phyloP scores from a whole-genome alignment of 495 filamentous ascomycete species.

The Cercophora sp. region DNA sequence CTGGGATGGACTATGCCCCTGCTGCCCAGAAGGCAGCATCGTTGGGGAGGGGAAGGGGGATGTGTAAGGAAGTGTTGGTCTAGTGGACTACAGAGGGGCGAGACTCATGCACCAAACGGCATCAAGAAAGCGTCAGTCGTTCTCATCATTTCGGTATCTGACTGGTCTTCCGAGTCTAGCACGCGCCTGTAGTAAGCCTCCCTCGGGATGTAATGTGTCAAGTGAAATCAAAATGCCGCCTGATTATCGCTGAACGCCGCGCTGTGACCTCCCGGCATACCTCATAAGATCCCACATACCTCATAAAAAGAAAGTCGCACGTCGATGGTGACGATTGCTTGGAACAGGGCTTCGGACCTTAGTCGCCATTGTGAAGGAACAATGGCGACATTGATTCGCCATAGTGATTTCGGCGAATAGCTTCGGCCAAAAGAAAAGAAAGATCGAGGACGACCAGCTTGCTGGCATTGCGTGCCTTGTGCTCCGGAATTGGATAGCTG shows the following conservation, averaged over 20 bases:
- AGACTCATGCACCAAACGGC: neutral
- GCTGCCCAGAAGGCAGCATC: slow-evolving; percentile 50
- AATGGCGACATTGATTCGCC: slow-evolving; percentile 82
- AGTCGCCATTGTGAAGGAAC: slow-evolving; percentile 68
- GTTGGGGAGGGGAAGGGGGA: slow-evolving; percentile 31
- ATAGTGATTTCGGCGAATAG: slow-evolving; percentile 92
- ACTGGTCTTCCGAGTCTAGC: slow-evolving; percentile 28
- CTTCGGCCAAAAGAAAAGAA: slow-evolving; percentile 81
- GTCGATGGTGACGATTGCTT: no score
- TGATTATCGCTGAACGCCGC: slow-evolving; percentile 25
- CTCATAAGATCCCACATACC: slow-evolving; percentile 15
- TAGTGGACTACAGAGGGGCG: neutral
- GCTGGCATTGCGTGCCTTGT: slow-evolving; percentile 62
- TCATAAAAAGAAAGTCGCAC: slow-evolving; percentile 1
- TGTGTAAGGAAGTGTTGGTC: neutral
- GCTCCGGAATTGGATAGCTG: slow-evolving; percentile 81
- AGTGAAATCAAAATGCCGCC: slow-evolving; percentile 12
- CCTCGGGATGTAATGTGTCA: no score
- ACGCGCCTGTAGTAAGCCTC: slow-evolving; percentile 5
- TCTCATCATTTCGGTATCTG: slow-evolving; percentile 28
- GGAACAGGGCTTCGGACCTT: no score
- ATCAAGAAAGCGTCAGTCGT: slow-evolving; percentile 3
- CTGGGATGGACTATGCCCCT: slow-evolving; percentile 46
- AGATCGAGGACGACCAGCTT: slow-evolving; percentile 90
- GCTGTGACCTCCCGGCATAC: slow-evolving; percentile 21